Evolutionary conservation across 805 yeast genomes (phyloP), one percentile per base, ranked within the genome.

Genomic region (Candida maris): DNA sequence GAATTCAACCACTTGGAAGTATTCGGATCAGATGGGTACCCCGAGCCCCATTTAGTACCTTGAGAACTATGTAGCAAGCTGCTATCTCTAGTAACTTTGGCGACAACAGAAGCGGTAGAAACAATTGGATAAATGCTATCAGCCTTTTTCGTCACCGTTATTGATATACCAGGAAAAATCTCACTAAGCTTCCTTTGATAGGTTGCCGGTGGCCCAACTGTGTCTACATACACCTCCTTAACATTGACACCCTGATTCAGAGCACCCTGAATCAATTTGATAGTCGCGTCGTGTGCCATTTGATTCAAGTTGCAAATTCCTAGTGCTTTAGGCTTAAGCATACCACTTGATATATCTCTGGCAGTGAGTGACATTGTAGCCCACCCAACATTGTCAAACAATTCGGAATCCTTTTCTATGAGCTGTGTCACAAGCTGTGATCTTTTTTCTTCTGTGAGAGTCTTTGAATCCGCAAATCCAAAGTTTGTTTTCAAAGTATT

Each of bases 231-330:
- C 0, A 89, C 74, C 54, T 86, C 86, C 19, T 67, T 70, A 5
- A 93, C 55, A 26, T 76, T 72, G 5, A 85, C 80, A 1, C 85
- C 84, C 23, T 65, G 61, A 20, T 71, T 74, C 4, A 85, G 25
- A 0, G 85, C 81, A 8, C 73, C 76, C 42, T 73, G 74, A 26
- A 93, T 87, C 41, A 93, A 63, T 12, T 67, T 77, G 54, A 89
- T 89, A 0, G 99, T 93, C 0, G 95, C 81, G 51, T 88, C 95
- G 54, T 93, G 97, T 0, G 98, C 98, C 61, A 93, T 98, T 49
- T 84, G 95, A 57, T 94, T 93, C 56, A 93, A 67, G 54, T 91
- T 91, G 53, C 78, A 77, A 8, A 74, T 67, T 1, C 78, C 76
- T n/a, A 68, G 56, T 4, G 77, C 67, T 17, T 69, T 68, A 1